Evolutionary conservation across 2,329 filamentous ascomycete species (phyloP).

Genomic region (Penicillium sp.): DNA sequence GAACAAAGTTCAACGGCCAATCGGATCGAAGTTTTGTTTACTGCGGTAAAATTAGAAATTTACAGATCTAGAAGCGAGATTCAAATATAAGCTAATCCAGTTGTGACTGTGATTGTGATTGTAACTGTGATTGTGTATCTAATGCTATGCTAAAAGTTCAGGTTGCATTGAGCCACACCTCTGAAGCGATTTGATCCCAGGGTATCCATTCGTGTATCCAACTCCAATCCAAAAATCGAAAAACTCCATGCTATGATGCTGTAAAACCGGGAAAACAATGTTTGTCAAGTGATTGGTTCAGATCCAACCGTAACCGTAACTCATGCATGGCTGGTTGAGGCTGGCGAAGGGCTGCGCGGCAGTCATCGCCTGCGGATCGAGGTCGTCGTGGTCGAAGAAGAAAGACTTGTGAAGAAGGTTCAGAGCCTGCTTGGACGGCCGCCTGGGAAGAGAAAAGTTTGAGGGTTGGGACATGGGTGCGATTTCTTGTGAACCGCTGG

Average conservation of each 20-base stretch:
- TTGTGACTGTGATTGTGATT: neutral
- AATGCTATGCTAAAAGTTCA: constrained; percentile 1
- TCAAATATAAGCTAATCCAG: constrained; percentile 1
- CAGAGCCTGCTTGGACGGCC: constrained; percentile 21
- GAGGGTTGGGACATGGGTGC: constrained; percentile 10
- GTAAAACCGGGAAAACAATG: constrained; percentile 9
- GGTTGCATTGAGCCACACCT: neutral
- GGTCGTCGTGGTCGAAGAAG: constrained; percentile 31
- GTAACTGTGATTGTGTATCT: neutral
- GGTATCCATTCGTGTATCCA: constrained; percentile 28
- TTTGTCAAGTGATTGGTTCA: constrained; percentile 13
- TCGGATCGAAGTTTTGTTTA: neutral
- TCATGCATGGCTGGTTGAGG: constrained; percentile 31
- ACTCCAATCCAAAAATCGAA: constrained; percentile 13
- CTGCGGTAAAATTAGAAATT: neutral
- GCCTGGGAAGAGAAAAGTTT: constrained; percentile 12
- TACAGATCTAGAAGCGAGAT: neutral
- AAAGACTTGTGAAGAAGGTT: constrained; percentile 33
- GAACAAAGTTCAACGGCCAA: constrained; percentile 7
- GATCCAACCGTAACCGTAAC: constrained; percentile 36
- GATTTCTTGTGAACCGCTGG: constrained; percentile 4
- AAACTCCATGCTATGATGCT: constrained; percentile 37
- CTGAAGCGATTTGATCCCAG: constrained; percentile 10
- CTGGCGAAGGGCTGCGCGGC: constrained; percentile 26
- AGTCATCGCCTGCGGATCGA: constrained; percentile 22